Base-by-base conservation (phyloP, 371 early-diverging fungal genomes). In the Funneliformis caledonium region DNA sequence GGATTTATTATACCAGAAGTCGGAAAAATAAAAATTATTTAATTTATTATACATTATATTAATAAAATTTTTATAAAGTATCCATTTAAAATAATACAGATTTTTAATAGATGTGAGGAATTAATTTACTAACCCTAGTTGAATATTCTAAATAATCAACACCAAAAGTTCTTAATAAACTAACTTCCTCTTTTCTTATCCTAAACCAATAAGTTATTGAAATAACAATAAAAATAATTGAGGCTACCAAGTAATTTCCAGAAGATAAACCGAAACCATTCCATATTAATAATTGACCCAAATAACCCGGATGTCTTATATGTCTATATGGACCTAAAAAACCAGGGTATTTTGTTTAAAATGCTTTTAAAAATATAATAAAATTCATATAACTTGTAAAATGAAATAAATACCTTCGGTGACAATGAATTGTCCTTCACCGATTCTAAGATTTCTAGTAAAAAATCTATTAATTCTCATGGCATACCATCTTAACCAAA, bases 141-240 rank as follows among this genome's bases (percentile, higher is more conserved):
- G 33, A 50, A 74, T 74, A 74, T 74, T 74, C 74, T 19, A 48
- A 50, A 74, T 74, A 74, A 48, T 74, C 74, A 8, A 48, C 74
- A 14, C 74, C 74, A 31, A 74, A 74, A 48, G 14, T 74, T 19
- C 50, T 33, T 22, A 74, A 14, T 56, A 74, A 52, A 22, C 31
- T 33, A 10, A 19, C 16, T 74, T 74, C 74, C 56, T 74, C 74
- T 11, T 1, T 31, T 50, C 33, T 47, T 9, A 74, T 74, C 14
- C 74, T 47, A 73, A 56, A 56, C 59, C 48, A 73, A 50, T 73
- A 73, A 43, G 56, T 31, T 12, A 73, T 2, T 4, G 7, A 26
- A 52, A 56, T 73, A 8, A 37, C 50, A 16, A 47, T 73, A 47
- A 31, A 47, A 33, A 73, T 73, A 26, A 56, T 56, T 9, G 33